Conservation (phyloP, 208 protist genomes). For the Leishmania aethiopica region DNA sequence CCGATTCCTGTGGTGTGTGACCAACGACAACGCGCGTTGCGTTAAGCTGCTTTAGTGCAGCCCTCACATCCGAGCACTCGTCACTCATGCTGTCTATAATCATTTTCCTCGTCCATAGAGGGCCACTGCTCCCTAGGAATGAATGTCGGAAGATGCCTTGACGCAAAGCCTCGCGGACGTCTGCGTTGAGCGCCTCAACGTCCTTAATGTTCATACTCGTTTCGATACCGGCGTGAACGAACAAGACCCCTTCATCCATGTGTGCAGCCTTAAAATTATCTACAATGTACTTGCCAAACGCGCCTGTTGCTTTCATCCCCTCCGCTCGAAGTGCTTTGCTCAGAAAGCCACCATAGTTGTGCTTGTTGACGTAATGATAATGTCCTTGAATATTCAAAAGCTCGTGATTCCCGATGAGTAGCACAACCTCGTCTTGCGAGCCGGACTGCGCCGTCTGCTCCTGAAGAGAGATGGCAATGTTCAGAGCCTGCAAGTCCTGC, state of each 20-base stretch:
- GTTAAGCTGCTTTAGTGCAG: slow-evolving; percentile 36
- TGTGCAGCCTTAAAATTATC: slow-evolving; percentile 64
- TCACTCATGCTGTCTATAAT: slow-evolving; percentile 57
- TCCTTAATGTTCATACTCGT: slow-evolving; percentile 28
- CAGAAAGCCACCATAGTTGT: slow-evolving; percentile 59
- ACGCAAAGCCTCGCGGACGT: slow-evolving; percentile 41
- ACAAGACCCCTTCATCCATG: slow-evolving; percentile 51
- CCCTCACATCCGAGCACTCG: slow-evolving; percentile 46
- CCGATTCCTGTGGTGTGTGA: slow-evolving; percentile 65
- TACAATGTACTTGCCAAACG: slow-evolving; percentile 66
- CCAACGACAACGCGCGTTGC: slow-evolving; percentile 71
- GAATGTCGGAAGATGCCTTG: slow-evolving; percentile 33
- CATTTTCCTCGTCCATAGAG: slow-evolving; percentile 77
- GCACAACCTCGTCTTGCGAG: slow-evolving; percentile 53
- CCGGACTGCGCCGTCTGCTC: slow-evolving; percentile 29
- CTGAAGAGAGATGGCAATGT: slow-evolving; percentile 58
- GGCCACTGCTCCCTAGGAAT: slow-evolving; percentile 53
- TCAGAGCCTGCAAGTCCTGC: slow-evolving; percentile 50
- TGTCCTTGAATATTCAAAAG: slow-evolving; percentile 78
- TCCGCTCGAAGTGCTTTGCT: slow-evolving; percentile 41
- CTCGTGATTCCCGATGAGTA: slow-evolving; percentile 89
- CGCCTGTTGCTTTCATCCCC: slow-evolving; percentile 46
- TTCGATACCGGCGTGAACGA: slow-evolving; percentile 76
- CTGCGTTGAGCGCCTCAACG: slow-evolving; percentile 44
- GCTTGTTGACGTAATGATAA: slow-evolving; percentile 69